Evolutionary conservation across 495 filamentous ascomycete species (phyloP), one percentile per base, ranked within the genome.

Genomic region (Neohortaea acidophila): DNA sequence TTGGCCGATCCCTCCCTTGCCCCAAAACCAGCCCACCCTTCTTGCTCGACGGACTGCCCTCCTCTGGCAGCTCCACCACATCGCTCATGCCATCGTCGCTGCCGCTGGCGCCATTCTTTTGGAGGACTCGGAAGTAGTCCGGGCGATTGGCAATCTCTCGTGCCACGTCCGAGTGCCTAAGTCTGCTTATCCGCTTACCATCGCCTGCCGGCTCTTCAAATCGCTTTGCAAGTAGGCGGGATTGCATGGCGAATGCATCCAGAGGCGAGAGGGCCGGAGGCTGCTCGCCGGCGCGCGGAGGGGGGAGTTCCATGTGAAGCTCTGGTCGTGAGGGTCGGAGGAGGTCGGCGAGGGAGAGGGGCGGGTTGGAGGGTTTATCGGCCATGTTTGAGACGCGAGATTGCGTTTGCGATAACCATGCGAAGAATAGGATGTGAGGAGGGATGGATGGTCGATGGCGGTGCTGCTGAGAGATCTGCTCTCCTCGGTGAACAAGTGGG

Each of bases 201-300:
- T 70, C 70, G 35, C 62, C 59, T 36, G 67, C 65, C 39, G 74
- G 80, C 42, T 84, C 75, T 49, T 92, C 76, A 25, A 97, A 69
- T 55, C 91, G 78, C 58, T 73, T 79, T n/a, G 83, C 81, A 31
- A 96, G 69, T 45, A 87, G 56, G 34, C 85, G 77, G 41, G 84
- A 85, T 47, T 94, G 86, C 42, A 82, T 69, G 13, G 84, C 84
- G 45, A 97, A 83, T 26, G 89, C 87, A 66, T 96, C 89, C 32
- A 97, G 72, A 12, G 89, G 89, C 2, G 89, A 96, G 33, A 94
- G 71, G 21, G 85, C 79, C 12, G 89, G 89, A 22, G 89, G 87
- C 8, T 84, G 68, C 49, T 94, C 89, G 33, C 87, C 89, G 34
- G 47, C 31, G 19, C 53, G 51, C 19, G 60, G 59, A 14, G 54